These are phyloP conservation scores for Tricholoma flavovirens DNA, from an alignment of 768 basidiomycete genomes.

Conservation along the genomic window DNA sequence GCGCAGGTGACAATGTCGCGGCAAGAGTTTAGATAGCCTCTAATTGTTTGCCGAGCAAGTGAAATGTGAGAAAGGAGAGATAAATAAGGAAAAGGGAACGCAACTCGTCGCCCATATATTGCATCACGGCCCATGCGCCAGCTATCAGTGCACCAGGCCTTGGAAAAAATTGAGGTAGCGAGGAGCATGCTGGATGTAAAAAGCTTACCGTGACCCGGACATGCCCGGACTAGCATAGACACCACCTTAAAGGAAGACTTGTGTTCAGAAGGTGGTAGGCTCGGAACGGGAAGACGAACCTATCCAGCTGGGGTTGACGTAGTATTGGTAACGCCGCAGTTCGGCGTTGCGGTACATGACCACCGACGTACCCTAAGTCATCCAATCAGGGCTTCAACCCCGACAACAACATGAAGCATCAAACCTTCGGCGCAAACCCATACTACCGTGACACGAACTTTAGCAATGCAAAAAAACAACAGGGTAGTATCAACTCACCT, in stretches of 20 bases:
- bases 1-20: slow-evolving; percentile 72
- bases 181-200: background rate
- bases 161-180: background rate
- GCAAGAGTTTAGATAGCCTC: slow-evolving; percentile 87
- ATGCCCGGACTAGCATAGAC: slow-evolving; percentile 88
- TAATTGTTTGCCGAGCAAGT: slow-evolving; percentile 21
- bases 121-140: slow-evolving; percentile 95
- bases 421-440: slow-evolving; percentile 89
- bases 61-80: slow-evolving; percentile 1
- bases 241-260: slow-evolving; percentile 44
- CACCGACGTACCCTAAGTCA: slow-evolving; percentile 74
- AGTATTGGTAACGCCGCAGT: slow-evolving; percentile 80
- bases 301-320: slow-evolving; percentile 74
- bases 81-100: slow-evolving; percentile 21
- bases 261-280: background rate
- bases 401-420: slow-evolving; percentile 5
- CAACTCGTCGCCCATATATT: slow-evolving; percentile 83
- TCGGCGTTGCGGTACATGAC: slow-evolving; percentile 87
- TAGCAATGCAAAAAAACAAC: background rate
- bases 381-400: background rate
- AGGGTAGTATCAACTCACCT: slow-evolving; percentile 38
- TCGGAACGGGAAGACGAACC: slow-evolving; percentile 33
- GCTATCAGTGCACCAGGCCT: slow-evolving; percentile 92
- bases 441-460: slow-evolving; percentile 45
- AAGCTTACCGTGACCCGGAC: slow-evolving; percentile 77